These are phyloP conservation scores for Zygoascus sp. DNA, from an alignment of 1,139 yeast genomes.

Conservation along the genomic window DNA sequence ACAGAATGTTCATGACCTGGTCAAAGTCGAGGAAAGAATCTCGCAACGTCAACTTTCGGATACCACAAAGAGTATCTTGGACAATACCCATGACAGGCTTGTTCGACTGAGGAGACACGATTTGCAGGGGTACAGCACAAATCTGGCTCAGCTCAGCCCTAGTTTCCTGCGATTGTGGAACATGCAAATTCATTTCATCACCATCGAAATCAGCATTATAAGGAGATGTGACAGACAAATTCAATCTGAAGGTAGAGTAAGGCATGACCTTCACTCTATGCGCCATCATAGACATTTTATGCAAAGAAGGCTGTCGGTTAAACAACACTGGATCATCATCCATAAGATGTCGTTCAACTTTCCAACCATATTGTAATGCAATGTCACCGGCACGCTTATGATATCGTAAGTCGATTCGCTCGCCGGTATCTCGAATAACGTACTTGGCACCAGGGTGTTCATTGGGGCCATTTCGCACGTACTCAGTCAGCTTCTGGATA, in stretches of 20 bases:
- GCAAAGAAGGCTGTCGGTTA: constrained; percentile 98
- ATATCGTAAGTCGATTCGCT: constrained; percentile 93
- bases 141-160: constrained; percentile 92
- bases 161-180: constrained; percentile 97
- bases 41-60: constrained; percentile 89
- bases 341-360: constrained; percentile 96
- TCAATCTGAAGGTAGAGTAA: constrained; percentile 93
- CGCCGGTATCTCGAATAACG: constrained; percentile 97
- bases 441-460: constrained; percentile 99
- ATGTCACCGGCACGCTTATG: constrained; percentile 98
- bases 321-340: constrained; percentile 96
- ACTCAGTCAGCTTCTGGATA: constrained; percentile 85
- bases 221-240: constrained; percentile 95
- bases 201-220: constrained; percentile 99
- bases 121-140: constrained; percentile 95
- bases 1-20: constrained; percentile 92
- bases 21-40: constrained; percentile 86
- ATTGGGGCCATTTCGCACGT: constrained; percentile 95
- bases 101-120: constrained; percentile 96
- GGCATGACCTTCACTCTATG: constrained; percentile 99
- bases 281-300: constrained; percentile 99
- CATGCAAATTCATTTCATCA: constrained; percentile 99
- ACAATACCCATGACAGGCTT: constrained; percentile 99
- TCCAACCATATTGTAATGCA: constrained; percentile 98
- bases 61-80: constrained; percentile 96